Evolutionary conservation across 129 eudicot species (phyloP), one percentile per base, ranked within the genome.

Genomic region (Flaveria sonorensis): DNA sequence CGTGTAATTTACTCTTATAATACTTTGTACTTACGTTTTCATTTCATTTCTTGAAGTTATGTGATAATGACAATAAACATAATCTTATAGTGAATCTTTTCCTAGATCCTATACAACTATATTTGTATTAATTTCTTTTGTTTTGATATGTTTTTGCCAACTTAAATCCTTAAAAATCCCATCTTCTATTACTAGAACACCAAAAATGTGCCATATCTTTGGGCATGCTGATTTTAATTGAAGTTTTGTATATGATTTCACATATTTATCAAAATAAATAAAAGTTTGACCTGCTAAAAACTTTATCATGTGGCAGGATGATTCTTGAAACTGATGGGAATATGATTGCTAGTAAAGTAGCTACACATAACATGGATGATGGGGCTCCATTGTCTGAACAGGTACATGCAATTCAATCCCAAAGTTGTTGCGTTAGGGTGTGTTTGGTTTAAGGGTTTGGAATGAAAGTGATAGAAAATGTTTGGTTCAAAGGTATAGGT

Each of bases 311-410:
- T 63, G 69, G 83, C 88, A 92, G 97, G 88, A 82, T 89, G 76
- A 77, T 92, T 84, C 97, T 92, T 63, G 97, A 89, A 85, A 87
- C 90, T 6, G 96, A 89, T 76, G 96, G 96, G 9, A 92, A 79
- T 81, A 68, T 81, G 70, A 92, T 89, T 84, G 97, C 96, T 59
- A 87, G 91, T 53, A 92, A 92, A 81, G 96, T 89, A 57, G 96
- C 93, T 52, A 86, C 88, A 77, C 89, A 88, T 78, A 86, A 64
- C 57, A 72, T 92, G 83, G 97, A 92, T 84, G 91, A 85, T 73
- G 93, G 91, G 39, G 92, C 96, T 53, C 91, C 97, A 45, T 86
- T 92, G 68, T 87, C 96, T 12, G 96, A 89, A 86, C 96, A 87
- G 97, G 97, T 89, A 70, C 72, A 68, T 40, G 55, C 7, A 20